Evolutionary conservation across 352 stramenopile genomes (phyloP), one percentile per base, ranked within the genome.

Genomic region (Phytopythium helicoides): DNA sequence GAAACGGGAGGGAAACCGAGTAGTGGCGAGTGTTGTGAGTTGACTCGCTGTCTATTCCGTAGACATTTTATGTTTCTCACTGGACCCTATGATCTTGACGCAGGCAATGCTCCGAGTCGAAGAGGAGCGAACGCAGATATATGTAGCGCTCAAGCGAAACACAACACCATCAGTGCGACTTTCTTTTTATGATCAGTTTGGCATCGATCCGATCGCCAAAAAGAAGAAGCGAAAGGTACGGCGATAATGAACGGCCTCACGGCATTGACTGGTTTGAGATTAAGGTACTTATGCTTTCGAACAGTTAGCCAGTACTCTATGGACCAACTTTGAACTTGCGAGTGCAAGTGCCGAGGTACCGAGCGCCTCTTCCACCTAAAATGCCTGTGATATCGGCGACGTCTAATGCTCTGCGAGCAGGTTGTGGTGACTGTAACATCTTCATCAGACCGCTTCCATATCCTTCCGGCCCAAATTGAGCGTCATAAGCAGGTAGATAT

Each of bases 161-260:
- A 85, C 76, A 8, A 79, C 49, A 6, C 48, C 39, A 7, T 51
- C 64, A 0, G 68, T 77, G 23, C 71, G 71, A 1, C 39, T 64
- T 3, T 63, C 71, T n/a, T 88, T 89, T 53, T 93, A 89, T 59
- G 33, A 78, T 16, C 70, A 83, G 35, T 76, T 93, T 68, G 56
- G 61, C n/a, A 86, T 91, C 49, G 52, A 71, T 1, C 15, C 47
- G 11, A 45, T 56, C 7, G 78, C 68, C 35, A 88, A 85, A 40
- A 86, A 69, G 58, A 91, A 88, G 68, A 93, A 93, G 51, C 76
- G 68, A 55, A 74, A 62, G 46, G 78, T 87, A 26, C 10, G 38
- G 0, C 16, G n/a, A 19, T 28, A 8, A 3, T 52, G 15, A 45
- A n/a, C 31, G 6, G 10, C 7, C 26, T 40, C 31, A 38, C 12